phyloP scores from a whole-genome alignment of 371 early-diverging fungal species.

The Mortierella sp. region DNA sequence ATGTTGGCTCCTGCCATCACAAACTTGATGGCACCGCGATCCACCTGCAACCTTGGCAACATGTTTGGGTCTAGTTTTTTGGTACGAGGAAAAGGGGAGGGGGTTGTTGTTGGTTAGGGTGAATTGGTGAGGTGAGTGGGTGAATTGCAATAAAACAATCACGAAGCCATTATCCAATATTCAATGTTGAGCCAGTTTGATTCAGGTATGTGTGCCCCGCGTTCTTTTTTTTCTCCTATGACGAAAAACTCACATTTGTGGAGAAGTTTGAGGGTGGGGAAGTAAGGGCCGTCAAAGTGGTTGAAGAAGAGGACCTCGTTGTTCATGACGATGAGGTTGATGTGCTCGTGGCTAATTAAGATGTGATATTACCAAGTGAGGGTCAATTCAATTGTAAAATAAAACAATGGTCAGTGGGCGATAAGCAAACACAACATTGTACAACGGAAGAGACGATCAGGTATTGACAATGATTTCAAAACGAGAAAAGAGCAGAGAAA shows the following conservation, averaged over 20 bases:
- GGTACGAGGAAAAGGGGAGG: not conserved
- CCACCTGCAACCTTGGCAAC: slow-evolving; percentile 93
- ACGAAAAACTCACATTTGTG: slow-evolving; percentile 85
- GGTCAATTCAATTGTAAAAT: not conserved
- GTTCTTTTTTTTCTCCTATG: not conserved
- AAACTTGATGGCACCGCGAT: slow-evolving; percentile 98
- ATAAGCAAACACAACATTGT: not conserved
- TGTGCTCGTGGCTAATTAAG: slow-evolving; percentile 85
- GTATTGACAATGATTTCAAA: not conserved
- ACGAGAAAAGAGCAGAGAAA: not conserved
- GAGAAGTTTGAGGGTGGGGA: slow-evolving; percentile 89
- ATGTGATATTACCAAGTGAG: not conserved
- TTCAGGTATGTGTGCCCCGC: not conserved
- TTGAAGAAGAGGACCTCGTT: slow-evolving; percentile 93
- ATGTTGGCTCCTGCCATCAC: slow-evolving; percentile 97
- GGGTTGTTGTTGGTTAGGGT: not conserved
- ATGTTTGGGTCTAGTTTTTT: slow-evolving; percentile 87
- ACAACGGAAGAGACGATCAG: not conserved
- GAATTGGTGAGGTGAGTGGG: not conserved
- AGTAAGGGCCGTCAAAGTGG: slow-evolving; percentile 93
- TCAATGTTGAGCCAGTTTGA: too few relatives aligned
- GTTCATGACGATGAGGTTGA: slow-evolving; percentile 86
- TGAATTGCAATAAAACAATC: too few relatives aligned
- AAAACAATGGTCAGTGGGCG: not conserved
- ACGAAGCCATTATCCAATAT: too few relatives aligned